Evolutionary conservation across 768 basidiomycete genomes (phyloP).

Genomic region (Antrodiella citrinella): DNA sequence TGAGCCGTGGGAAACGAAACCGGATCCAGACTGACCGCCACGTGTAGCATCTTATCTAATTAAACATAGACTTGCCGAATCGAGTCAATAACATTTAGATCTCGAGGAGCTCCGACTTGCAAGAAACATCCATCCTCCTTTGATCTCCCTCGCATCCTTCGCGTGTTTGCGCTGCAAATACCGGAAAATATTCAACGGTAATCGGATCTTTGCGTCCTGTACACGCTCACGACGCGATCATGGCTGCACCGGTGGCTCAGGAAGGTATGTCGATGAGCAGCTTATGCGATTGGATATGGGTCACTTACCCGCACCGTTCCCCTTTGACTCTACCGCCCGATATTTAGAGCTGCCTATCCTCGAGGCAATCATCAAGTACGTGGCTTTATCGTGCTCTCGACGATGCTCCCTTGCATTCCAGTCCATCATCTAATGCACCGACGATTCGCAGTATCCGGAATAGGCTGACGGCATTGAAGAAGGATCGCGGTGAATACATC

Average conservation of each 20-base stretch:
- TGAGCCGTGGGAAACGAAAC: conserved; percentile 27
- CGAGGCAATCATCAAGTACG: conserved; percentile 87
- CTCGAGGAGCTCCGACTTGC: not conserved
- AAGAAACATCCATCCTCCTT: not conserved
- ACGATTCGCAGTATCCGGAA: conserved; percentile 75
- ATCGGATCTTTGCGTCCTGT: not conserved
- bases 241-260: conserved; percentile 70
- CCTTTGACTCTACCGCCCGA: conserved; percentile 12
- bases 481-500: conserved; percentile 88
- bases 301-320: conserved; percentile 12
- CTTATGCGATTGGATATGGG: conserved; percentile 12
- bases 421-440: not conserved
- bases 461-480: conserved; percentile 88
- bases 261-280: conserved; percentile 45
- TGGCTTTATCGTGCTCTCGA: conserved; percentile 5
- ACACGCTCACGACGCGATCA: conserved; percentile 16
- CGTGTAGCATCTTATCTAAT: not conserved
- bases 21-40: not conserved
- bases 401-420: conserved; percentile 4
- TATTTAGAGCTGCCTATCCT: conserved; percentile 81
- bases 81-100: too few species aligned
- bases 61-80: not conserved
- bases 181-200: not conserved
- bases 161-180: too few species aligned
- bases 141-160: conserved; percentile 1